Conservation (phyloP, 2,329 filamentous ascomycete genomes). For the Cytospora chrysosperma region DNA sequence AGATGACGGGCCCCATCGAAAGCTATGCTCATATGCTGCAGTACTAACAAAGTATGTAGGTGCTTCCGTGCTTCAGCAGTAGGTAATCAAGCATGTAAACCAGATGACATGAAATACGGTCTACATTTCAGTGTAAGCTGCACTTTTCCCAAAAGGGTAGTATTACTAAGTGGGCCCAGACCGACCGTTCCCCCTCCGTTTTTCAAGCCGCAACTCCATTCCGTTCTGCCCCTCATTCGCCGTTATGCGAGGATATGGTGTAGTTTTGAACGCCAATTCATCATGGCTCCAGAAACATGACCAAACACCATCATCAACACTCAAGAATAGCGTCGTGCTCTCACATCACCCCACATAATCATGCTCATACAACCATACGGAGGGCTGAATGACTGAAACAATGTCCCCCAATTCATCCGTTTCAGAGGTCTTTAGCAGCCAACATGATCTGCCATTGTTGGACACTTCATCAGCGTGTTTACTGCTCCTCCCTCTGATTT, state of each 20-base stretch:
- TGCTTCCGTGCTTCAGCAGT: too few relatives aligned
- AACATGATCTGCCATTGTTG: constrained; percentile 11
- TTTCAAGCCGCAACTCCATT: background rate
- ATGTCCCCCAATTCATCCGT: constrained; percentile 7
- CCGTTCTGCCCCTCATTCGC: background rate
- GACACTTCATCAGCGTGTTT: constrained; percentile 13
- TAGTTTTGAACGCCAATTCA: background rate
- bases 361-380: background rate
- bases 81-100: too few relatives aligned
- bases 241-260: background rate
- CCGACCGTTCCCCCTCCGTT: background rate
- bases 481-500: constrained; percentile 19
- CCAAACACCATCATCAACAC: background rate
- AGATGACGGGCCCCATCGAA: background rate
- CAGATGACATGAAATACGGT: too few relatives aligned
- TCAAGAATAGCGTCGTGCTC: background rate
- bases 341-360: background rate
- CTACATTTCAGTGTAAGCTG: background rate
- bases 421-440: background rate
- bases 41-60: too few relatives aligned
- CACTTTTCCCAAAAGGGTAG: background rate
- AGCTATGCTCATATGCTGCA: too few relatives aligned
- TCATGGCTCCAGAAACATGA: background rate
- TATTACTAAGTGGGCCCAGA: background rate
- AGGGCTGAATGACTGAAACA: constrained; percentile 21